Conservation (phyloP, 148 eudicot species). For the Dysphania ambrosioides region DNA sequence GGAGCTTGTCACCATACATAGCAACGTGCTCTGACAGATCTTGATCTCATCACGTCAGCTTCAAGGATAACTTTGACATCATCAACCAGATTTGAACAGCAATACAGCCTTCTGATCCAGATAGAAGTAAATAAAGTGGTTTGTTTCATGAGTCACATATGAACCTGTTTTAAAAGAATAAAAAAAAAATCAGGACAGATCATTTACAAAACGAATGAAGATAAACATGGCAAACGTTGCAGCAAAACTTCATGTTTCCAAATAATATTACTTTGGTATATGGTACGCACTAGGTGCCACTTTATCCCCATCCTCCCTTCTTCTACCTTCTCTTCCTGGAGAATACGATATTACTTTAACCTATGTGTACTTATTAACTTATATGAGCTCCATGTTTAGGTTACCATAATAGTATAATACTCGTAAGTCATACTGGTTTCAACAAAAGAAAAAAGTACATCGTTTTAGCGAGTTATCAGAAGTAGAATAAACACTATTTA, state of each 20-base stretch:
- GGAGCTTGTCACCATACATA: neutral
- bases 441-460: neutral
- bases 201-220: neutral
- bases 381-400: too few species aligned
- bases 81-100: conserved; percentile 90
- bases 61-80: neutral
- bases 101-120: conserved; percentile 82
- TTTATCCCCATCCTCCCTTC: neutral
- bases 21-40: conserved; percentile 6
- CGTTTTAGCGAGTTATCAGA: too few species aligned
- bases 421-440: neutral
- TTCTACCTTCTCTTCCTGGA: too few species aligned
- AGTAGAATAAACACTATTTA: neutral
- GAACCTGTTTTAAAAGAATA: conserved; percentile 57
- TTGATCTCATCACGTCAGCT: conserved; percentile 2
- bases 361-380: too few species aligned
- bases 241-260: neutral
- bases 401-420: too few species aligned
- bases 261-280: neutral
- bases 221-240: neutral
- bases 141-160: conserved; percentile 94
- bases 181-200: neutral
- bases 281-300: neutral
- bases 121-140: conserved; percentile 95
- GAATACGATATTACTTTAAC: too few species aligned